A percentile compares a stretch with the other conserved stretches of the same genome.
Conservation (phyloP, 2,329 filamentous ascomycete genomes). For the Allantophomopsis lycopodina region DNA sequence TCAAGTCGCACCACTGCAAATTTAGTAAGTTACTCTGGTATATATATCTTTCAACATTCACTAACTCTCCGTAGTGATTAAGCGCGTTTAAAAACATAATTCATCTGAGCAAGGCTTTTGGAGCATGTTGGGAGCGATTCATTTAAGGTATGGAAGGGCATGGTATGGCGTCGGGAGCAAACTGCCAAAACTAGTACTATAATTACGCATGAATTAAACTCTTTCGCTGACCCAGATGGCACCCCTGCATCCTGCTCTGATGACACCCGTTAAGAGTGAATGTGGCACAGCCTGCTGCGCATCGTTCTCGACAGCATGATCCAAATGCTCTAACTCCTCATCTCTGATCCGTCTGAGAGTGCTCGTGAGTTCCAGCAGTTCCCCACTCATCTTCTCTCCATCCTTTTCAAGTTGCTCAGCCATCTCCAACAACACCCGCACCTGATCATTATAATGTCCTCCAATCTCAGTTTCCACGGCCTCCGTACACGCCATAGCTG, state of each 20-base stretch:
- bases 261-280: constrained; percentile 74
- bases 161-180: no score
- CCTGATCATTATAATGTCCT: constrained; percentile 87
- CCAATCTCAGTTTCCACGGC: constrained; percentile 98
- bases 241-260: constrained; percentile 77
- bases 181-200: constrained; percentile 2
- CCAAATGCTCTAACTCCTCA: constrained; percentile 92
- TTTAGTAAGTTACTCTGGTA: constrained; percentile 58
- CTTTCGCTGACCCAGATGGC: constrained; percentile 87
- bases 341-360: constrained; percentile 78
- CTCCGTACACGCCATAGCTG: constrained; percentile 97
- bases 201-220: constrained; percentile 27
- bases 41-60: constrained; percentile 6
- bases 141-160: no score
- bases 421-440: constrained; percentile 71
- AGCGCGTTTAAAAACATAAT: constrained; percentile 3
- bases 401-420: constrained; percentile 58
- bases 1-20: constrained; percentile 88
- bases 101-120: no score
- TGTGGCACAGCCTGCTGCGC: constrained; percentile 82
- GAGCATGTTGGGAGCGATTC: no score
- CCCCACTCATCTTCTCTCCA: constrained; percentile 69
- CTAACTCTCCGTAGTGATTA: constrained; percentile 22
- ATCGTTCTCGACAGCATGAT: constrained; percentile 89
- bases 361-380: constrained; percentile 57